Percentiles rank a stretch among this genome's conserved stretches.
Conservation (phyloP, 192 early-diverging fungal genomes). For the Funneliformis mosseae region DNA sequence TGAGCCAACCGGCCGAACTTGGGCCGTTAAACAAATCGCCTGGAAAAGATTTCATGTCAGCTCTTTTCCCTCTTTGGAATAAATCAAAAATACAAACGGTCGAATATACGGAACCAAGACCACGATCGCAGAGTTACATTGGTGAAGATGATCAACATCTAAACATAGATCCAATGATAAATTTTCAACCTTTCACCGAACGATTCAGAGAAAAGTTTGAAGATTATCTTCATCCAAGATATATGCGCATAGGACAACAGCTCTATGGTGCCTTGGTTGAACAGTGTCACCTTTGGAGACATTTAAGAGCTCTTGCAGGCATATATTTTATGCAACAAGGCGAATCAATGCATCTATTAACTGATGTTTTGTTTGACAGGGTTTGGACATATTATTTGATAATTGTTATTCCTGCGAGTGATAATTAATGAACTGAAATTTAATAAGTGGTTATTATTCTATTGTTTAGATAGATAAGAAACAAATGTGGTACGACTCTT, state of each 20-base stretch:
- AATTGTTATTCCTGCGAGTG: background rate
- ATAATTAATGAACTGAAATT: background rate
- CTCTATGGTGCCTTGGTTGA: conserved; percentile 36
- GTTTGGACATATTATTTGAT: background rate
- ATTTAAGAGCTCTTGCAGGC: conserved; percentile 38
- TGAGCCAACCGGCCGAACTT: background rate
- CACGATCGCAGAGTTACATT: no score
- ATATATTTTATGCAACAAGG: conserved; percentile 46
- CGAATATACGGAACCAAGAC: background rate
- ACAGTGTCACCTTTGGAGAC: conserved; percentile 32
- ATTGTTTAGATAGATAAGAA: conserved; percentile 40
- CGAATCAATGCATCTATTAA: conserved; percentile 45
- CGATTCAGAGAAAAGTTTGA: conserved; percentile 26
- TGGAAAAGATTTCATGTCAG: background rate
- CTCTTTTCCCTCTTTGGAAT: conserved; percentile 10
- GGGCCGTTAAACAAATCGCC: background rate
- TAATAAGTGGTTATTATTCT: background rate
- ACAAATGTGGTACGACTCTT: conserved; percentile 43
- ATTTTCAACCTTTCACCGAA: conserved; percentile 22
- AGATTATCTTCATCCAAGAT: conserved; percentile 38
- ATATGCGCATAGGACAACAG: conserved; percentile 31
- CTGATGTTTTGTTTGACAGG: conserved; percentile 39
- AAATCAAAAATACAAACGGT: background rate
- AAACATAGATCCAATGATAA: background rate
- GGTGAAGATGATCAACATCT: background rate